These are phyloP conservation scores for Cordyceps cateniannulata DNA, from an alignment of 2,329 filamentous ascomycete genomes.

Conservation along the genomic window DNA sequence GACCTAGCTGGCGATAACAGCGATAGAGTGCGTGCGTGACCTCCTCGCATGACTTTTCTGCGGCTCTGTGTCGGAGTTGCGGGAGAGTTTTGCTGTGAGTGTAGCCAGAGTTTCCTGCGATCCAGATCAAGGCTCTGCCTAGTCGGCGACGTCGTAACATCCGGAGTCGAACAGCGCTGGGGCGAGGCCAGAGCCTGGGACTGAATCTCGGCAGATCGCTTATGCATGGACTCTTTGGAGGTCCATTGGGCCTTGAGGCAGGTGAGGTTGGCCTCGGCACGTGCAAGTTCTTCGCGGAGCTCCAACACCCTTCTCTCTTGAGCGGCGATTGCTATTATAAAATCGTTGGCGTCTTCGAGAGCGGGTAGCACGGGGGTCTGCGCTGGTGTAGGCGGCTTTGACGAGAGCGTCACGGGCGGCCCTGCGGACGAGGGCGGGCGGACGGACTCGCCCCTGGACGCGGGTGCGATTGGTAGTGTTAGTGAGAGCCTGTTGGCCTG, in stretches of 20 bases:
- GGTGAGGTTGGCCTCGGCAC: conserved; percentile 71
- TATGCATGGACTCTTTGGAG: conserved; percentile 67
- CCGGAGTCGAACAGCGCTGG: conserved; percentile 17
- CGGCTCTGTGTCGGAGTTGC: conserved; percentile 34
- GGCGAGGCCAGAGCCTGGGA: conserved; percentile 34
- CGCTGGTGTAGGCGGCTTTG: conserved; percentile 45
- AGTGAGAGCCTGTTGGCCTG: conserved; percentile 54
- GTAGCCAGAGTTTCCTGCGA: conserved; percentile 62
- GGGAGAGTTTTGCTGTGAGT: conserved; percentile 30
- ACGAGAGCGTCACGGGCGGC: conserved; percentile 20
- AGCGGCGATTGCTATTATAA: conserved; percentile 84
- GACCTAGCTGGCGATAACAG: conserved; percentile 65
- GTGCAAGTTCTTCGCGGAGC: conserved; percentile 78
- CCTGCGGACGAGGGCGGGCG: conserved; percentile 40
- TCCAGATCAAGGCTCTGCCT: conserved; percentile 58
- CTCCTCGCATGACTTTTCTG: conserved; percentile 63
- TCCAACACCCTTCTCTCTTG: conserved; percentile 90
- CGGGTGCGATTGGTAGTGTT: conserved; percentile 52
- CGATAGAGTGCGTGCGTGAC: conserved; percentile 62
- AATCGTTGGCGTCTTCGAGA: conserved; percentile 53
- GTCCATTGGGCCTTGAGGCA: conserved; percentile 81
- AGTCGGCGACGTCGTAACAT: conserved; percentile 25
- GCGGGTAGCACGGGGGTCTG: conserved; percentile 37
- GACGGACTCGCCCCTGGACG: conserved; percentile 43
- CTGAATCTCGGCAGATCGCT: conserved; percentile 62